Percentiles rank a stretch among this genome's conserved stretches.
Evolutionary conservation across 129 eudicot genomes (phyloP).

Genomic region (Flaveria sonorensis): DNA sequence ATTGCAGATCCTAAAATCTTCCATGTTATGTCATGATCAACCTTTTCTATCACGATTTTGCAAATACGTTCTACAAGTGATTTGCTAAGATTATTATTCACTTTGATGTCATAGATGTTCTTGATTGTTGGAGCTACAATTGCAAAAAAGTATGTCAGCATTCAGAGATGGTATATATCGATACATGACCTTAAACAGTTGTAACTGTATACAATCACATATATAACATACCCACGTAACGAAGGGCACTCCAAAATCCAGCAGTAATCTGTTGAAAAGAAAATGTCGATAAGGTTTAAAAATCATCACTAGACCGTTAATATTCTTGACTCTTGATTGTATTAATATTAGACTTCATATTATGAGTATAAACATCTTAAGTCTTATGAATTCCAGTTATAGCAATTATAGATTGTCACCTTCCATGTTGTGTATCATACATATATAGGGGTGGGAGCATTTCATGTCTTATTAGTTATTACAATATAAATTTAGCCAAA

Average conservation of each 20-base stretch:
- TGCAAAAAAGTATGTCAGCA: not conserved
- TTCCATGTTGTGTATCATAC: not conserved
- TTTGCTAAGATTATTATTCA: not conserved
- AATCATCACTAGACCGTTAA: not conserved
- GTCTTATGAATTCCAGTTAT: no score
- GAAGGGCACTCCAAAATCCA: conserved; percentile 15
- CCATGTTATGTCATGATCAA: not conserved
- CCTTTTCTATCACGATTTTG: not conserved
- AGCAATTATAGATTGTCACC: no score
- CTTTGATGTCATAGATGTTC: not conserved
- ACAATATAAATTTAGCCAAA: no score
- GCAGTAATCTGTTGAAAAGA: not conserved
- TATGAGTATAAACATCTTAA: no score
- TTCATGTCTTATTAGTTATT: no score
- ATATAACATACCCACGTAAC: not conserved
- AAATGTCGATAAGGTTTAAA: not conserved
- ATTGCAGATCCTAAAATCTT: conserved; percentile 11
- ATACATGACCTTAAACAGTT: no score
- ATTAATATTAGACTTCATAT: not conserved
- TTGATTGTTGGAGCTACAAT: not conserved
- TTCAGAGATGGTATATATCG: not conserved
- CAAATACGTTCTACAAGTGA: not conserved
- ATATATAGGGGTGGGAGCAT: no score
- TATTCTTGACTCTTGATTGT: not conserved
- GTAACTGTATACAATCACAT: not conserved